Evolutionary conservation across 345 rosid genomes (phyloP), one percentile per base, ranked within the genome.

Genomic region (Eucalyptus regnans): DNA sequence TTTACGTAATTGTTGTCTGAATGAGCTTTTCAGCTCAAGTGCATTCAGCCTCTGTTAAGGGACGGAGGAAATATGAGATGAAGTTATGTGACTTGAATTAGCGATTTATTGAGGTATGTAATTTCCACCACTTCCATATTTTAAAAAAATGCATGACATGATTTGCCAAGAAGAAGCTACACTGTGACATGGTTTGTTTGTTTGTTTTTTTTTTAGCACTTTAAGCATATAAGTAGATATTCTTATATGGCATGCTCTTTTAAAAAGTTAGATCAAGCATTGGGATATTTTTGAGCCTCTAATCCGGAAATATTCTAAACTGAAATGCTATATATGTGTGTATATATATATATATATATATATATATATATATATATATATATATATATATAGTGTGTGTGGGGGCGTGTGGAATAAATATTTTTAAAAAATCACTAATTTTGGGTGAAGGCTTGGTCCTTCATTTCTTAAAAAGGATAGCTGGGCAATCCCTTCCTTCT

Each of bases 1-100:
- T 17, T 68, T 68, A 3, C 16, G 8, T 60, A 60, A 27, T 60
- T 27, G 12, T 60, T 0, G 14, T 60, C 8, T 27, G 1, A 60
- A 27, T 0, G 18, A 7, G 33, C 37, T n/a, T 64, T 64, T n/a
- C 0, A 14, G 18, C 76, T 20, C 76, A n/a, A 13, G 10, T n/a
- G 37, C 10, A n/a, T 14, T 14, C 0, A 3, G 7, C 68, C 8
- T 2, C 0, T 11, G 7, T 60, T 25, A 2, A 60, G 15, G 66
- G 66, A 10, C 2, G 14, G 13, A 60, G 66, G 15, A 60, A 60
- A 27, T n/a, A 7, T 14, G 15, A 60, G 8, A 12, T 25, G 1
- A 11, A 23, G 13, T 64, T 29, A 7, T 4, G 71, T 16, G 37
- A 7, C 1, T 64, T 4, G 76, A 27, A 29, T 64, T n/a, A n/a